Percentiles rank a stretch among this genome's conserved stretches.
Evolutionary conservation across 768 basidiomycete species (phyloP).

Genomic region (Mycena crocata): DNA sequence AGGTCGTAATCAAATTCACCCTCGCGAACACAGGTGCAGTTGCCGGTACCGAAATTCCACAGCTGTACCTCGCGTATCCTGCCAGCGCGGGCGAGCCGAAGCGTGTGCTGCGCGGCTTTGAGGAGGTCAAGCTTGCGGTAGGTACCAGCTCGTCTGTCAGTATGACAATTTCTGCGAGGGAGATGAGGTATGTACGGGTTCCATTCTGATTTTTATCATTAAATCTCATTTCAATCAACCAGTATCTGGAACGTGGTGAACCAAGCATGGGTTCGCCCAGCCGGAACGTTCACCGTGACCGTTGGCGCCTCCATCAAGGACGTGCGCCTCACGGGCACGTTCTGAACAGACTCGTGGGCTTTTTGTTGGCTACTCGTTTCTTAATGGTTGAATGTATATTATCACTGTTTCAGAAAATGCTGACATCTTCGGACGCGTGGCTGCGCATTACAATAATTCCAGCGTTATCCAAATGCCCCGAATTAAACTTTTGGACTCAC

Average conservation of each 20-base stretch:
- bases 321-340: slow-evolving; percentile 30
- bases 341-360: slow-evolving; percentile 17
- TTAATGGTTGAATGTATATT: too few relatives aligned
- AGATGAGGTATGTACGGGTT: slow-evolving; percentile 53
- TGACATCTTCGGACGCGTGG: too few relatives aligned
- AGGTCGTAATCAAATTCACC: slow-evolving; percentile 50
- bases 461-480: too few relatives aligned
- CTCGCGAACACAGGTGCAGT: slow-evolving; percentile 60
- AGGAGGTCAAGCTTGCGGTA: slow-evolving; percentile 54
- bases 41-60: slow-evolving; percentile 65
- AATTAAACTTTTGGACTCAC: too few relatives aligned
- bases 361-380: background rate
- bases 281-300: slow-evolving; percentile 28
- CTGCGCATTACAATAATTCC: too few relatives aligned
- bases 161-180: slow-evolving; percentile 52
- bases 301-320: slow-evolving; percentile 35
- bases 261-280: slow-evolving; percentile 28
- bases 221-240: background rate
- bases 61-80: slow-evolving; percentile 66
- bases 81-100: slow-evolving; percentile 58
- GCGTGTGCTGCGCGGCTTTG: slow-evolving; percentile 64
- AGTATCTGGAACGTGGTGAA: slow-evolving; percentile 22
- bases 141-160: slow-evolving; percentile 51
- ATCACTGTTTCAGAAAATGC: too few relatives aligned
- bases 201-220: background rate